Evolutionary conservation across 139 green algal species (phyloP).

Genomic region (Chlamydomonas sp.): DNA sequence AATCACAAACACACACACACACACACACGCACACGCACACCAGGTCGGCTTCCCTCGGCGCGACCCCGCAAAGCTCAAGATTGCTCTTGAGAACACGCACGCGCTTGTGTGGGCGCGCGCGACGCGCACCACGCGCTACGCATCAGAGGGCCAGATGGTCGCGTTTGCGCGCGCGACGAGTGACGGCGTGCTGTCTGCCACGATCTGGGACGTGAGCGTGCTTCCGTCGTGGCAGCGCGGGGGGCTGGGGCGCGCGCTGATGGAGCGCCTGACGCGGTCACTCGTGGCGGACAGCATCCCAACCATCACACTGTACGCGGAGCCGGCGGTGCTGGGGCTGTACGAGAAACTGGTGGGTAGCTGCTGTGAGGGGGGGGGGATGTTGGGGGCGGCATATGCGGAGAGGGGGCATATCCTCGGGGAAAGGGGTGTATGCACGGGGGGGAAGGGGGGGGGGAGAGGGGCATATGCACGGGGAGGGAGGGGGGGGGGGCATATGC

Average conservation of each 20-base stretch:
- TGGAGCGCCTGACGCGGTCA: constrained; percentile 66
- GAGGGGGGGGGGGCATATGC: too few species aligned
- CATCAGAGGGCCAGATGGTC: constrained; percentile 21
- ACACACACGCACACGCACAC: background rate
- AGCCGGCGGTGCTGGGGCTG: constrained; percentile 58
- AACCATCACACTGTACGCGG: constrained; percentile 72
- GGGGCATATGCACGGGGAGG: too few species aligned
- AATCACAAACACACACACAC: background rate
- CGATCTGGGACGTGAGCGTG: constrained; percentile 85
- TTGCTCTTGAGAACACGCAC: constrained; percentile 72
- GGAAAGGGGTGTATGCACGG: too few species aligned
- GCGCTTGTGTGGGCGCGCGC: constrained; percentile 58
- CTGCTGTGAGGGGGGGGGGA: too few species aligned
- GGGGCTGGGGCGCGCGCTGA: constrained; percentile 64
- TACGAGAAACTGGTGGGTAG: constrained; percentile 69
- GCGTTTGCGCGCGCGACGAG: constrained; percentile 81
- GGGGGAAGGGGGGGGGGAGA: too few species aligned
- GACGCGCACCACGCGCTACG: constrained; percentile 27
- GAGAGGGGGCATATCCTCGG: too few species aligned
- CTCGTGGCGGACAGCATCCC: constrained; percentile 68
- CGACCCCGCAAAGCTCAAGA: constrained; percentile 53
- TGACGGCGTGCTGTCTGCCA: constrained; percentile 67
- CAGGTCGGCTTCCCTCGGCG: constrained; percentile 77
- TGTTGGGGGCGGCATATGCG: too few species aligned
- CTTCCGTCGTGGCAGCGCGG: constrained; percentile 69